Conservation (phyloP, 495 filamentous ascomycete genomes). For the Podospora tetraspora region DNA sequence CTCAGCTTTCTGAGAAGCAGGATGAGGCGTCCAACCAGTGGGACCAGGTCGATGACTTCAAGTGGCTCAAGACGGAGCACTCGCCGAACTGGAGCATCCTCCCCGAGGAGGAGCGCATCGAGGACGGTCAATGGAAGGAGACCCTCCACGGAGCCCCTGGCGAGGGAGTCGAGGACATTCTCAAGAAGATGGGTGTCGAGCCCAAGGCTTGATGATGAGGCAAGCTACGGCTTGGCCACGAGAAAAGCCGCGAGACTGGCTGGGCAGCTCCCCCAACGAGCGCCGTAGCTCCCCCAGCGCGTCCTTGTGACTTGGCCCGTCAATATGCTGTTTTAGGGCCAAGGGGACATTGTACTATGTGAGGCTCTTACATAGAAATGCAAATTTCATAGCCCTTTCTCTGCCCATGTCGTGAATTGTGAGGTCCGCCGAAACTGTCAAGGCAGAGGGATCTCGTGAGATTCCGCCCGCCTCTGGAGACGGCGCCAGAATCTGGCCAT, state of each 20-base stretch:
- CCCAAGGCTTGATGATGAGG: not conserved
- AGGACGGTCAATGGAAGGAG: constrained; percentile 62
- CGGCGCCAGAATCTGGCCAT: not conserved
- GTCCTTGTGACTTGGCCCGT: not conserved
- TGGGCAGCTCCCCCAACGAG: not conserved
- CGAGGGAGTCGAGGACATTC: constrained; percentile 60
- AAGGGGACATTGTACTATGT: not conserved
- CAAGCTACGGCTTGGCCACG: not conserved
- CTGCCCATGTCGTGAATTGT: not conserved
- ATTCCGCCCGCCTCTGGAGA: not conserved
- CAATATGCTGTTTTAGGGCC: not conserved
- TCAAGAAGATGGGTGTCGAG: constrained; percentile 52
- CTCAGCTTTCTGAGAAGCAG: constrained; percentile 30
- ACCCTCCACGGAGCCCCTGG: constrained; percentile 60
- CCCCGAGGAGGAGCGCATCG: constrained; percentile 53
- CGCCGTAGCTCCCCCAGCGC: not conserved
- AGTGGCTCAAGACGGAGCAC: constrained; percentile 81
- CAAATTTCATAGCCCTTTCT: not conserved
- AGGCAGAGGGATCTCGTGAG: not conserved
- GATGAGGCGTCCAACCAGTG: constrained; percentile 57
- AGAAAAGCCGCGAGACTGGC: not conserved
- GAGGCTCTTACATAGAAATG: not conserved
- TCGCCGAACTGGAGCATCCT: constrained; percentile 87
- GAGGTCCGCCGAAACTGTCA: not conserved
- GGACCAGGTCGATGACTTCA: constrained; percentile 93